Base-by-base conservation (phyloP, 345 rosid species). In the Populus davidiana region DNA sequence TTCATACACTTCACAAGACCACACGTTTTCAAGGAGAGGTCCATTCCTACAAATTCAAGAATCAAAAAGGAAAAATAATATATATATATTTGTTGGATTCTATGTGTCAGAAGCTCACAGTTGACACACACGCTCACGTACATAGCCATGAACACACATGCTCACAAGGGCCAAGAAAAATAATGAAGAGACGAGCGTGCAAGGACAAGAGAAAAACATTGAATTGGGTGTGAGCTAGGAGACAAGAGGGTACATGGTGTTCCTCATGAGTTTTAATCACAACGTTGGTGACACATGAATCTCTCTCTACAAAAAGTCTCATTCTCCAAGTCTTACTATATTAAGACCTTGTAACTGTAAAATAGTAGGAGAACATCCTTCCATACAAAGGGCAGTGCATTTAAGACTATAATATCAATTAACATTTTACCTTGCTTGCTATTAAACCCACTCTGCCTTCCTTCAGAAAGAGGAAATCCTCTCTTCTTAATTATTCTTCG, bases 281-380 rank as follows among this genome's bases (percentile, higher is more conserved):
- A 81, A 38, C 31, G 70, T 68, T 38, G 49, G 70, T 38, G 21
- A 59, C 78, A 79, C 54, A 67, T 16, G 9, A 73, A 23, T 54
- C 25, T 73, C 65, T 67, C 27, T 59, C 27, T 66, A 27, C 47
- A 61, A 73, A 76, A 70, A 27, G 76, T 78, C 72, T 67, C 31
- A 44, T 16, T 74, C 73, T 47, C 27, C 12, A 39, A 75, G 71
- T 74, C 76, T 72, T 78, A 62, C 82, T 50, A 75, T 66, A 69
- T 69, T 49, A 85, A 43, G 84, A 83, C 86, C 62, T 65, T 69
- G 78, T 85, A 84, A 77, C 85, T 83, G 81, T 83, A 77, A 87
- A 76, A 81, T 35, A 82, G 72, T 74, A 65, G 64, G 23, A 39
- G 64, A 59, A 29, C 38, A 64, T 43, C 47, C 33, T 64, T 66